A percentile compares a stretch with the other conserved stretches of the same genome.
Evolutionary conservation across 176 grass and related monocot species (phyloP).

Genomic region (Oryza longistaminata): DNA sequence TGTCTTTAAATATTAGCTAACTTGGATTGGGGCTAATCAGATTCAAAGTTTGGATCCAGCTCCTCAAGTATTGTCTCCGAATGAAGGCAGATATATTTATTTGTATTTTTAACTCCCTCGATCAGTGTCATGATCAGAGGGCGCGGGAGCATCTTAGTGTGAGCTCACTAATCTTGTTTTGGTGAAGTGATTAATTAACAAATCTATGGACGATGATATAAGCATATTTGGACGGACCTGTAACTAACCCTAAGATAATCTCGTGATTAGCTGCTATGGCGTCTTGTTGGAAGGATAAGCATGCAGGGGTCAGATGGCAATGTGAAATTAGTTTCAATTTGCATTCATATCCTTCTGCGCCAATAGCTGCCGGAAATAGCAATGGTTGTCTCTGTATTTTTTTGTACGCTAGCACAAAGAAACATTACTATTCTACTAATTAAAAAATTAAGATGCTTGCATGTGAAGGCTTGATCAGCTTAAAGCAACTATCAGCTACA

Average conservation of each 20-base stretch:
- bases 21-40: not conserved
- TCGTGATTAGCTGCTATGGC: not conserved
- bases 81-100: not conserved
- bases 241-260: conserved; percentile 33
- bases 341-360: not conserved
- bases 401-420: not conserved
- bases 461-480: conserved; percentile 1
- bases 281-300: conserved; percentile 20
- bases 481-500: not conserved
- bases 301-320: conserved; percentile 6
- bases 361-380: not conserved
- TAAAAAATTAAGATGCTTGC: not conserved
- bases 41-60: not conserved
- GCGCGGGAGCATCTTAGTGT: conserved; percentile 4
- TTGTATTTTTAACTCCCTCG: not conserved
- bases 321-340: conserved; percentile 21
- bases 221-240: conserved; percentile 28
- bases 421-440: not conserved
- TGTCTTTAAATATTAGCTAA: not conserved
- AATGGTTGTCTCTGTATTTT: not conserved
- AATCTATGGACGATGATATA: conserved; percentile 18
- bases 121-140: conserved; percentile 12
- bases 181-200: not conserved
- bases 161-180: not conserved
- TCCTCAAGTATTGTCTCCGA: not conserved